Evolutionary conservation across 2,329 filamentous ascomycete species (phyloP), one percentile per base, ranked within the genome.

Genomic region (Penicillium oxalicum): DNA sequence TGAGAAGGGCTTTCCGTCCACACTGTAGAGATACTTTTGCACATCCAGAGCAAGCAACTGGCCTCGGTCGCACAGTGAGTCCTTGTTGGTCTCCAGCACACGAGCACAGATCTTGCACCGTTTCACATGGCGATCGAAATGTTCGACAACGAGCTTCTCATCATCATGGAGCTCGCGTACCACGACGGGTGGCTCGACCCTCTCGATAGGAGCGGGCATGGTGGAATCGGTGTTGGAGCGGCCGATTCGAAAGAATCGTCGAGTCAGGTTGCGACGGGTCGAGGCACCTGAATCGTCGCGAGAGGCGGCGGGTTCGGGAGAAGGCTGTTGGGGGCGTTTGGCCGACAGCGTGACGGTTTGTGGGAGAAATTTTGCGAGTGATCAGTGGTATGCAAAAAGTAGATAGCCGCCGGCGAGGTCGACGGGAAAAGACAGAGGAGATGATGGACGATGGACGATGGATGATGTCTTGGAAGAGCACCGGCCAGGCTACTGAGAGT

Each of bases 1-100:
- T 0, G 73, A 74, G 53, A 68, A 73, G 33, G 70, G 61, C 47
- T 66, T 67, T 41, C 66, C 62, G 33, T 57, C 64, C 52, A 66
- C 61, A 49, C 60, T 62, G 61, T 69, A 66, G 18, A 71, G 50
- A 52, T 71, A 71, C 18, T 61, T 54, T 45, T 59, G 57, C 12
- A 72, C 65, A 49, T 66, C 61, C 46, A 61, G 43, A 32, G 69
- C 69, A 32, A 61, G 60, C 41, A 57, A 55, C 48, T 65, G 57
- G 26, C 69, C 69, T 40, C 63, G 66, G 40, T 65, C 58, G 53
- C 69, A 72, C 42, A 71, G 62, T 18, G 55, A 56, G 37, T 61
- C 56, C 18, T 49, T 50, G 44, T 55, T 51, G n/a, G 56, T 55
- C 33, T 61, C 40, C 40, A 66, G 57, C 9, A 67, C 60, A 11